Evolutionary conservation across 352 stramenopile species (phyloP), one percentile per base, ranked within the genome.

Genomic region (Pythium aquatile): DNA sequence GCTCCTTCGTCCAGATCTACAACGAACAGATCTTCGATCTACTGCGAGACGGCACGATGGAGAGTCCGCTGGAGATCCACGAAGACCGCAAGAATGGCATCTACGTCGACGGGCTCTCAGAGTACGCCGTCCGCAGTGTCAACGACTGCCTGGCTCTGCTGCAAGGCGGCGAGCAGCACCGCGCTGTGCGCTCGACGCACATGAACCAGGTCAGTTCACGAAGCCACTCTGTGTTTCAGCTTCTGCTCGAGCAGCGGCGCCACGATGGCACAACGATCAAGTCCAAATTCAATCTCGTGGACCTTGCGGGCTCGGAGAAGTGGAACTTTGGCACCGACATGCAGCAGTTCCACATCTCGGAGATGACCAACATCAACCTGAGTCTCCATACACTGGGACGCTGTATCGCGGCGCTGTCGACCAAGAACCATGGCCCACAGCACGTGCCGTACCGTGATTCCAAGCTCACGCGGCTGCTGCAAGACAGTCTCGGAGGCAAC

Each of bases 291-390:
- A 98, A 98, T 74, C 74, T 98, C 6, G 93, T 98, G n/a, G 93
- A 98, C 69, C 76, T 98, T 14, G 93, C 91, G 8, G 93, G 93
- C 10, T 97, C 90, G 7, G 93, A 98, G 64, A 98, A 98, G 63
- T 98, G 93, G 93, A 93, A 96, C 64, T 77, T 85, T 53, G 76
- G 74, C 26, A 63, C 82, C 14, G 76, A 96, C 30, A 97, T 98
- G 85, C 74, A 73, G 47, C 75, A 90, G 8, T 74, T 86, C 57
- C 90, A 97, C 63, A 87, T 97, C 44, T 92, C 80, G 13, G 93
- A 98, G 68, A 96, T 98, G 89, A 98, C 88, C 16, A 97, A 95
- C 63, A 98, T 98, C 66, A 98, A 98, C 69, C 62, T 97, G 40
- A 97, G 85, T 72, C 79, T 98, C 14, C 89, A 97, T 65, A 97